phyloP scores from a whole-genome alignment of 495 filamentous ascomycete genomes.

The Annulohypoxylon nitens region DNA sequence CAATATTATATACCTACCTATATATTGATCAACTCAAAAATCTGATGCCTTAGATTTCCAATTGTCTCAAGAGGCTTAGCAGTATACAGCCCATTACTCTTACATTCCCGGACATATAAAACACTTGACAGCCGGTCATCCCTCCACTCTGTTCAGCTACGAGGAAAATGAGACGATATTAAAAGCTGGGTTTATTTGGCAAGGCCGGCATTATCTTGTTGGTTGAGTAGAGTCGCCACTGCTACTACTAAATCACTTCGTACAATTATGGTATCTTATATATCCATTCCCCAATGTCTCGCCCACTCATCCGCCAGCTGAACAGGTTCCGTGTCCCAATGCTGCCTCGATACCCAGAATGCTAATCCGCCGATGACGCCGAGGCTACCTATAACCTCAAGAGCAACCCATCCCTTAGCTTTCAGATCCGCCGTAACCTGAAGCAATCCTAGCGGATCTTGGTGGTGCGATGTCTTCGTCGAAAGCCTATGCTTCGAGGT shows the following conservation, averaged over 20 bases:
- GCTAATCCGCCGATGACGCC: slow-evolving; percentile 81
- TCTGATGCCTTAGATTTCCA: background rate
- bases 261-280: slow-evolving; percentile 38
- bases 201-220: slow-evolving; percentile 17
- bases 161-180: slow-evolving; percentile 3
- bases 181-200: slow-evolving; percentile 42
- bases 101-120: background rate
- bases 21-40: background rate
- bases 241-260: slow-evolving; percentile 10
- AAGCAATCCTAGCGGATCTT: slow-evolving; percentile 84
- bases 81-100: background rate
- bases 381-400: slow-evolving; percentile 84
- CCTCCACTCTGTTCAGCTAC: background rate
- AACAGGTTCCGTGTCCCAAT: slow-evolving; percentile 45
- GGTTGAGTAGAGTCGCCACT: slow-evolving; percentile 33
- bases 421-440: slow-evolving; percentile 76
- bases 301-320: slow-evolving; percentile 46
- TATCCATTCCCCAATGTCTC: slow-evolving; percentile 44
- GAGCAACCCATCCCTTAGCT: slow-evolving; percentile 72
- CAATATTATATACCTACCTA: background rate
- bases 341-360: slow-evolving; percentile 67
- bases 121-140: background rate
- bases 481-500: slow-evolving; percentile 26
- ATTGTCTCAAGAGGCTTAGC: background rate
- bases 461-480: slow-evolving; percentile 57